phyloP scores from a whole-genome alignment of 768 basidiomycete genomes.

The Mycena polygramma region DNA sequence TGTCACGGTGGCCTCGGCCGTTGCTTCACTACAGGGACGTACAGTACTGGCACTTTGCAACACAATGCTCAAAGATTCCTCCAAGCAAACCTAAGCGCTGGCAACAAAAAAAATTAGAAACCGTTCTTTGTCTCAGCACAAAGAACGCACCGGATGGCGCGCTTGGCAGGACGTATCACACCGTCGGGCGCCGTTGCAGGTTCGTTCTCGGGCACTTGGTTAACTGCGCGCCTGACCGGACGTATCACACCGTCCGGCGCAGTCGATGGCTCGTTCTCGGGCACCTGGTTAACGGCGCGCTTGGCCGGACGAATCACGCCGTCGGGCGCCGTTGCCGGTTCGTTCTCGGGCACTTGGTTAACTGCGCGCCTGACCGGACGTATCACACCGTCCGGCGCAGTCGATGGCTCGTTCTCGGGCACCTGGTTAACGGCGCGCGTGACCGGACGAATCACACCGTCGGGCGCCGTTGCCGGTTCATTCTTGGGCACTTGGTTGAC shows the following conservation, averaged over 20 bases:
- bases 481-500: constrained; percentile 38
- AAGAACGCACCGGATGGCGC: too few relatives aligned
- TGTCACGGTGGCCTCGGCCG: too few relatives aligned
- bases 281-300: constrained; percentile 40
- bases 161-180: constrained; percentile 26
- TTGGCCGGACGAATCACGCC: background rate
- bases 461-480: constrained; percentile 42
- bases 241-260: constrained; percentile 47
- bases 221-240: constrained; percentile 47
- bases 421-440: constrained; percentile 42
- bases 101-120: too few relatives aligned
- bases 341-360: constrained; percentile 5
- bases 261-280: constrained; percentile 40
- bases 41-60: too few relatives aligned
- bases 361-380: too few relatives aligned
- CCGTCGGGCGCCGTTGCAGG: constrained; percentile 47
- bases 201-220: constrained; percentile 38
- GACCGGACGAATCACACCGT: constrained; percentile 50
- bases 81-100: too few relatives aligned
- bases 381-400: constrained; percentile 47
- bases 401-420: constrained; percentile 39
- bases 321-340: constrained; percentile 6
- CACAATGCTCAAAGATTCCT: constrained; percentile 29
- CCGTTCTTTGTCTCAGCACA: too few relatives aligned
- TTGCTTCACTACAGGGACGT: too few relatives aligned